phyloP scores from a whole-genome alignment of 2,329 filamentous ascomycete species.

The Canariomyces notabilis region DNA sequence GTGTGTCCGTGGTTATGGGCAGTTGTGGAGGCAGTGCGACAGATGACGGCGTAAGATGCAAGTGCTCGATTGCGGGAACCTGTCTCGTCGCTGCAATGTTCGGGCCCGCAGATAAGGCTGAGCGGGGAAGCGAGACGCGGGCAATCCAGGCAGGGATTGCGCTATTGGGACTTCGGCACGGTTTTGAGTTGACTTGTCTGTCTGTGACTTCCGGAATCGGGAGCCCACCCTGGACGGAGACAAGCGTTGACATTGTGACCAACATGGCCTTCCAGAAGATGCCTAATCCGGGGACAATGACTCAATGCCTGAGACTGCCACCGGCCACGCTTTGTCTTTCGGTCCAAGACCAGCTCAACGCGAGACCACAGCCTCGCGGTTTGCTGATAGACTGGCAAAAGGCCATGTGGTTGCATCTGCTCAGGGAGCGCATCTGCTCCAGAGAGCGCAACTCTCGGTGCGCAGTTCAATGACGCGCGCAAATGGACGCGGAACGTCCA shows the following conservation, averaged over 20 bases:
- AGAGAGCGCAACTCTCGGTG: conserved; percentile 8
- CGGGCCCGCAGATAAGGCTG: conserved; percentile 18
- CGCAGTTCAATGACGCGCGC: too few relatives aligned
- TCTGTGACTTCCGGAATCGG: background rate
- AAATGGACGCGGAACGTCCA: too few relatives aligned
- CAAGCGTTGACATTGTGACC: too few relatives aligned
- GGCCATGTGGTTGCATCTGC: background rate
- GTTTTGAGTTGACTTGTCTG: background rate
- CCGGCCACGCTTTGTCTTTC: too few relatives aligned
- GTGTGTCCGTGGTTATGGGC: conserved; percentile 12
- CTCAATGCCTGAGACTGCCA: too few relatives aligned
- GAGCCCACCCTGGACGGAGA: background rate
- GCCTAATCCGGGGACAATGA: too few relatives aligned
- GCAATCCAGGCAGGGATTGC: background rate
- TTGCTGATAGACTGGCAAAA: background rate
- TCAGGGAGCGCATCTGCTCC: background rate
- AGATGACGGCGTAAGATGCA: conserved; percentile 10
- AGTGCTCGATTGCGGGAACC: conserved; percentile 26
- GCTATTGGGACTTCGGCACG: background rate
- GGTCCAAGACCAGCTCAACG: background rate
- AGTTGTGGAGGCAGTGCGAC: conserved; percentile 13
- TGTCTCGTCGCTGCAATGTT: conserved; percentile 1
- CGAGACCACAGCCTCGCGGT: background rate
- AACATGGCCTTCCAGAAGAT: too few relatives aligned
- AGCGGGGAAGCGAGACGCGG: conserved; percentile 11